Base-by-base conservation (phyloP, 306 rosid species). In the Rosa multiflora region DNA sequence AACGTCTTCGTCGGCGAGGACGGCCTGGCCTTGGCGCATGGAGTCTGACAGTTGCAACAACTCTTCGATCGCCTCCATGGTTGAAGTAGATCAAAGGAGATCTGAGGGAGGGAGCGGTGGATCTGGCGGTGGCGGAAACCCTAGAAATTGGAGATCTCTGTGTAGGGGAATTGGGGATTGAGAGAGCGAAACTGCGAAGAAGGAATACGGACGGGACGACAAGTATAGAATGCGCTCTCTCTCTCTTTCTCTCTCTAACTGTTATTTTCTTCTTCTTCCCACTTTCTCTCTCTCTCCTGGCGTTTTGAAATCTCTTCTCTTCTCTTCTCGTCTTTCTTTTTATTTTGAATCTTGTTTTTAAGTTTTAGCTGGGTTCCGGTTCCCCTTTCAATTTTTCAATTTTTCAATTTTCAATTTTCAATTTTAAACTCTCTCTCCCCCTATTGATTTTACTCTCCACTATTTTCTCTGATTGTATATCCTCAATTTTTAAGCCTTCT, bases 41-140 rank as follows among this genome's bases (percentile, higher is more conserved):
- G 98, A 88, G 76, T 85, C 94, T 14, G 99, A 92, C 4, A 95
- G 92, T 88, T 93, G 93, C 10, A 80, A 69, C 84, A 95, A 85
- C 75, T 95, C 99, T 63, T 95, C 98, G 91, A 95, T 93, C 88
- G 98, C 96, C 79, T 94, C 99, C 99, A 95, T 95, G 20, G 86
- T 12, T 20, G 73, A 68, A 63, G 26, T 76, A 62, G 37, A 59
- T 46, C 55, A 6, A 64, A 72, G 78, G 78, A 26, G 89, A 90
- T 85, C 91, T 63, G 74, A 72, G 5, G 46, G 43, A n/a, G 14
- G 52, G 3, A 15, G 40, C 39, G 44, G 10, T 35, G 77, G 77
- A 78, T 81, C 68, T 68, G 85, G 84, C 48, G 55, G 53, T 46
- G 61, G 53, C 44, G 37, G 70, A 82, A 82, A 80, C 85, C 88